Conservation (phyloP, 2,329 filamentous ascomycete genomes). For the Arthrobotrys sinensis region DNA sequence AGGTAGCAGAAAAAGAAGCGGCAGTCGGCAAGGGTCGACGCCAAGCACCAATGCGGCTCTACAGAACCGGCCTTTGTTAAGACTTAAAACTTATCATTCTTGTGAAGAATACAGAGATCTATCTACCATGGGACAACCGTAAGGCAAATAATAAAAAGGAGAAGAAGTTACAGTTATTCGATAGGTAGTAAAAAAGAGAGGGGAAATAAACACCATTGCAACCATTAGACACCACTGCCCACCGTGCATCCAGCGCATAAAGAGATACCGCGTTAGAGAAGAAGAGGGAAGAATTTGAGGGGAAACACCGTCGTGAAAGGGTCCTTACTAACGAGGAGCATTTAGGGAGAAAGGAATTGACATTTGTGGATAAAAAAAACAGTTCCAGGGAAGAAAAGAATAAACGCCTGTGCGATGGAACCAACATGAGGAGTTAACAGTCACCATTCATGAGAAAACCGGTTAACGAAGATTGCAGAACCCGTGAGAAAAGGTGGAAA, state of each 20-base stretch:
- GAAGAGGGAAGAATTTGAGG: background rate
- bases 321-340: background rate
- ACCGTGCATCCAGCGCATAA: constrained; percentile 13
- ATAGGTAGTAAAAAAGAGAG: constrained; percentile 9
- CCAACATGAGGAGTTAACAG: constrained; percentile 4
- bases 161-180: constrained; percentile 3
- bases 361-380: background rate
- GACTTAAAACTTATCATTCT: constrained; percentile 50
- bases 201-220: constrained; percentile 21
- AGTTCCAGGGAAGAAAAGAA: constrained; percentile 15
- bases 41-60: constrained; percentile 37
- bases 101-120: constrained; percentile 46
- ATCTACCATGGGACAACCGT: constrained; percentile 38
- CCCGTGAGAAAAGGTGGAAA: background rate
- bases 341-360: background rate
- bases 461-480: background rate
- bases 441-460: constrained; percentile 42
- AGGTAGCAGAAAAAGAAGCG: constrained; percentile 13
- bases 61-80: background rate
- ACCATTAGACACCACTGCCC: constrained; percentile 24
- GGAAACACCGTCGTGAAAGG: background rate
- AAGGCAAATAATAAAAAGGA: constrained; percentile 26
- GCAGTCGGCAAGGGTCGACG: constrained; percentile 7
- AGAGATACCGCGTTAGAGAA: constrained; percentile 1
- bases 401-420: constrained; percentile 54